Evolutionary conservation across 345 rosid species (phyloP), one percentile per base, ranked within the genome.

Genomic region (Camelina laxa): DNA sequence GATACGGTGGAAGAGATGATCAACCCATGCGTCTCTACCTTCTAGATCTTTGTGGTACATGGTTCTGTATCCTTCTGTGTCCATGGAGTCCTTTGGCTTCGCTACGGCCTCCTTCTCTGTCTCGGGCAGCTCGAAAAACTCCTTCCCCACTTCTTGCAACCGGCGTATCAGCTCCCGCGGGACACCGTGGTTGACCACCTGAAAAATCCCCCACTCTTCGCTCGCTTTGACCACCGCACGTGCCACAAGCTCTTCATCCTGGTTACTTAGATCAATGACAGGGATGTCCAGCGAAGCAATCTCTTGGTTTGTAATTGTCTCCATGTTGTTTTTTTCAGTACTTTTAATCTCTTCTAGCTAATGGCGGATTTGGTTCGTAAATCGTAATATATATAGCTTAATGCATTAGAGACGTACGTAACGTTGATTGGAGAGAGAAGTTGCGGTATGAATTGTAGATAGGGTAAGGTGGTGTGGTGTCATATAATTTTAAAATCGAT

Each of bases 1-100:
- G n/a, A 93, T 73, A 57, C 24, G 77, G 69, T 93, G 96, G 47
- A 91, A 93, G 62, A 91, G 87, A 65, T 91, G 91, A 72, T 91
- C 97, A 0, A 60, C 70, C 70, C 76, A 84, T 90, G 96, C 38
- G 47, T 85, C 75, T 55, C 79, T 89, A 2, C 80, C 90, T 1
- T 84, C 38, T 14, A 65, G 17, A 50, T 84, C 84, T 62, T 72
- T 84, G 12, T 79, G 81, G 47, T 17, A 59, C 9, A 64, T 76
- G 2, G 71, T 78, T 2, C 81, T 85, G 41, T 89, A 84, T 0
- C 97, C 97, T 80, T 86, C 88, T 1, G 78, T 0, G 1, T 62
- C 33, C 3, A 11, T 41, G 2, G 87, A 51, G 4, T 73, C 93
- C 0, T 80, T 36, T 1, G 80, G 74, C 58, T 69, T 85, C 0